Evolutionary conservation across 73 alveolate species (phyloP), one percentile per base, ranked within the genome.

Genomic region (Paramecium sonneborni): DNA sequence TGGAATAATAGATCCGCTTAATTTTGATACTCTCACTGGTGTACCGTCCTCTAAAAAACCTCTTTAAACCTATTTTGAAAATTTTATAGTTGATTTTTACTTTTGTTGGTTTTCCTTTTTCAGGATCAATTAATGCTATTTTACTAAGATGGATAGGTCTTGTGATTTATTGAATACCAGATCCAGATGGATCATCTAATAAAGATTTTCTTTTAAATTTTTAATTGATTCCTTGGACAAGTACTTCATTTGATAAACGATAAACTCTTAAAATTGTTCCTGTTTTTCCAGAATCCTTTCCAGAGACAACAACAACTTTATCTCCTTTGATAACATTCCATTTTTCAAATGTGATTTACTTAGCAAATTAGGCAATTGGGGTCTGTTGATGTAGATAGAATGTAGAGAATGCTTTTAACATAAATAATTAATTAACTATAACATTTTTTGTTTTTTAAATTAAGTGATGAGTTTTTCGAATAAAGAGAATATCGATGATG

Each of bases 71-170:
- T 62, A 62, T 9, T 24, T 62, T 20, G 35, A 20, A 56, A 10
- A 56, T 56, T 14, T 46, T 28, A 67, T 26, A 52, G n/a, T 52
- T 18, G 1, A 52, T 52, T 0, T 5, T 1, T 35, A 94, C 86
- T 79, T 96, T 85, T 9, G 99, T 95, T n/a, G 98, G 96, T 68
- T 69, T 92, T 18, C 96, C 91, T 39, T 95, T 85, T 69, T 96
- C 98, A 37, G 99, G 99, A 85, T 96, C 99, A 24, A 96, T 91
- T 7, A 96, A 92, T 8, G 96, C 86, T 23, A 96, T 97, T 28
- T 96, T 96, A 48, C 98, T 94, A 9, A 96, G 95, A 93, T 96
- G 99, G 6, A 96, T 48, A 6, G 99, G 98, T 46, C 85, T 85
- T 52, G 88, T 92, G 30, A 57, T 41, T 79, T 69, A 15, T 10